These are phyloP conservation scores for Dactylellina drechsleri DNA, from an alignment of 2,329 filamentous ascomycete species.

Conservation along the genomic window DNA sequence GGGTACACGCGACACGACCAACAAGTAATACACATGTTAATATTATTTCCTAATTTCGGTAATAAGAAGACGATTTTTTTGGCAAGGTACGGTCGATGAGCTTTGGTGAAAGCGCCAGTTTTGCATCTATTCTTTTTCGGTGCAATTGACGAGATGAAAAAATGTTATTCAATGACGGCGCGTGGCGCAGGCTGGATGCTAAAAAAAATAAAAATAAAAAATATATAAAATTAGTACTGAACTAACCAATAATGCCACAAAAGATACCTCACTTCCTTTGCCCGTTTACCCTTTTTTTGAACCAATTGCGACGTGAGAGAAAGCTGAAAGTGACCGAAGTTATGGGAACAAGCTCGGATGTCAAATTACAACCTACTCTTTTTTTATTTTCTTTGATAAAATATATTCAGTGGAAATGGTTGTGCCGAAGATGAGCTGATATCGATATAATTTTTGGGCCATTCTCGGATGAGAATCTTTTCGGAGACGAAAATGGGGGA, in stretches of 20 bases:
- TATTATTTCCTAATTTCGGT: slow-evolving; percentile 8
- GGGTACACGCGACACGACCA: neutral
- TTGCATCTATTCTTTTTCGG: slow-evolving; percentile 55
- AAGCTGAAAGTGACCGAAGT: neutral
- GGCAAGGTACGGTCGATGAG: neutral
- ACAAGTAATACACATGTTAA: neutral
- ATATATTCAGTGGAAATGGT: slow-evolving; percentile 77
- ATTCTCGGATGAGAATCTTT: slow-evolving; percentile 19
- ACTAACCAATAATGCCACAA: slow-evolving; percentile 24
- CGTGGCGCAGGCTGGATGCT: neutral
- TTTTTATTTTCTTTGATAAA: slow-evolving; percentile 65
- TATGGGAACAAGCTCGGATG: slow-evolving; percentile 80
- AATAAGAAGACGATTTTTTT: neutral
- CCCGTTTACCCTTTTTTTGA: neutral
- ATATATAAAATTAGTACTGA: too few relatives aligned
- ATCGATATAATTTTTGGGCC: slow-evolving; percentile 64
- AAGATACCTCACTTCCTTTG: slow-evolving; percentile 1
- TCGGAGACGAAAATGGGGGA: neutral
- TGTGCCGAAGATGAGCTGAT: slow-evolving; percentile 99
- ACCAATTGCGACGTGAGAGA: neutral
- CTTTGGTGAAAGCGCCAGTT: neutral
- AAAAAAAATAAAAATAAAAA: neutral
- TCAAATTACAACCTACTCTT: slow-evolving; percentile 86
- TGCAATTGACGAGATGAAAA: slow-evolving; percentile 1
- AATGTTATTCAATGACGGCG: slow-evolving; percentile 3